Evolutionary conservation across 2,329 filamentous ascomycete species (phyloP).

Genomic region (Clarireedia sp.): DNA sequence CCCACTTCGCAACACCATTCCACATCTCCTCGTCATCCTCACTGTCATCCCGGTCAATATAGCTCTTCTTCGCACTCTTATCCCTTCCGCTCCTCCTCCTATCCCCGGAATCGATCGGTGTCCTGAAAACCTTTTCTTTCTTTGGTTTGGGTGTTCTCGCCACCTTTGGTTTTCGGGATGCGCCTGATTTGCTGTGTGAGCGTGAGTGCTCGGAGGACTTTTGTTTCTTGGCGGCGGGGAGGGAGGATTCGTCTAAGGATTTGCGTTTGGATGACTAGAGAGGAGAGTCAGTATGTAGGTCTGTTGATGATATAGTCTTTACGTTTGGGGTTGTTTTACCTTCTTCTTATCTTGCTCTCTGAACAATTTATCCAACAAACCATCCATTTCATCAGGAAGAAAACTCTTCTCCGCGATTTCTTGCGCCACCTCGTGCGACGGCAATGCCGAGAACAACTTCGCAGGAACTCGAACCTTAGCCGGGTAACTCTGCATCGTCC

Average conservation of each 20-base stretch:
- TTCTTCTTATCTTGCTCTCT: constrained; percentile 57
- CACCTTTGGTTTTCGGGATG: constrained; percentile 25
- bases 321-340: constrained; percentile 25
- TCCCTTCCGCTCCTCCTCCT: constrained; percentile 31
- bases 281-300: background rate
- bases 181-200: constrained; percentile 12
- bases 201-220: constrained; percentile 17
- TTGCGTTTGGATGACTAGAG: constrained; percentile 25
- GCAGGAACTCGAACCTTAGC: constrained; percentile 73
- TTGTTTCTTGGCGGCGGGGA: constrained; percentile 17
- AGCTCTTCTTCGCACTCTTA: constrained; percentile 31
- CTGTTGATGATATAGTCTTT: background rate
- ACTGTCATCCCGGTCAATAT: constrained; percentile 33
- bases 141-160: constrained; percentile 25
- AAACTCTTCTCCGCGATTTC: constrained; percentile 82
- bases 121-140: constrained; percentile 18
- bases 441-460: constrained; percentile 67
- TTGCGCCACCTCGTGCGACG: constrained; percentile 70
- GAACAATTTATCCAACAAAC: constrained; percentile 55
- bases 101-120: constrained; percentile 20
- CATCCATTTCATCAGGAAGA: constrained; percentile 68
- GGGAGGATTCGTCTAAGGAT: constrained; percentile 20
- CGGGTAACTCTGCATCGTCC: constrained; percentile 77
- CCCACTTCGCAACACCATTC: constrained; percentile 29
- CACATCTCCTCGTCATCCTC: constrained; percentile 35